Base-by-base conservation (phyloP, 2,329 filamentous ascomycete species). In the Dryadomyces quercivorus region DNA sequence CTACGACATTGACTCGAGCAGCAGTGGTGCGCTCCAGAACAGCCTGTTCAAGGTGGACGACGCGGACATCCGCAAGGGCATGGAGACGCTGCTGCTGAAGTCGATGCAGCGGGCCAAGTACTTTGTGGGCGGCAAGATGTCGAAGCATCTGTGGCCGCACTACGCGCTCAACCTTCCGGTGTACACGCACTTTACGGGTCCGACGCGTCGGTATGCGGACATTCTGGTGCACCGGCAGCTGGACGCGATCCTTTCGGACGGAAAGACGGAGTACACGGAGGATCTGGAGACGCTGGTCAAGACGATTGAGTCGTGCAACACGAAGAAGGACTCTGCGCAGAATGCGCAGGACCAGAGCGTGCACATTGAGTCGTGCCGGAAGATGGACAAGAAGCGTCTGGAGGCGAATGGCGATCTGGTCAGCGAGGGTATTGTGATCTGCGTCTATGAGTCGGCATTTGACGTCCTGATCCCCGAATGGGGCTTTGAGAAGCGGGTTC, bases 271-370 rank as follows among this genome's bases (percentile, higher is more conserved):
- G 64, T 96, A 93, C 68, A 83, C 75, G 5, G 93, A 98, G 61
- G 93, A 98, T 58, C 70, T 93, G 57, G 93, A 98, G 66, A 84
- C 77, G 55, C 75, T 98, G 45, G 84, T 84, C 63, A 98, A 97
- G 81, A 95, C 87, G 51, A 87, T 91, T 9, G 93, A 98, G 70
- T 82, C 88, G 62, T 95, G 89, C 78, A 98, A 98, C 75, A 95
- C 88, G 66, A 98, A 97, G 83, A 98, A 97, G 70, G 93, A 98
- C 67, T 97, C 91, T 13, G 90, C 93, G 1, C 92, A 95, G 72
- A 93, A 89, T 64, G 93, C 93, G 15, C 93, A 98, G 69, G 93
- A 98, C 69, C 93, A 98, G 73, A 97, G 93, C 69, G 90, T 98
- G 51, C 93, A 98, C 72, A 96, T 98, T 59, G 93, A 97, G 68